phyloP scores from a whole-genome alignment of 2,329 filamentous ascomycete genomes.

The Parafenestella ontariensis region DNA sequence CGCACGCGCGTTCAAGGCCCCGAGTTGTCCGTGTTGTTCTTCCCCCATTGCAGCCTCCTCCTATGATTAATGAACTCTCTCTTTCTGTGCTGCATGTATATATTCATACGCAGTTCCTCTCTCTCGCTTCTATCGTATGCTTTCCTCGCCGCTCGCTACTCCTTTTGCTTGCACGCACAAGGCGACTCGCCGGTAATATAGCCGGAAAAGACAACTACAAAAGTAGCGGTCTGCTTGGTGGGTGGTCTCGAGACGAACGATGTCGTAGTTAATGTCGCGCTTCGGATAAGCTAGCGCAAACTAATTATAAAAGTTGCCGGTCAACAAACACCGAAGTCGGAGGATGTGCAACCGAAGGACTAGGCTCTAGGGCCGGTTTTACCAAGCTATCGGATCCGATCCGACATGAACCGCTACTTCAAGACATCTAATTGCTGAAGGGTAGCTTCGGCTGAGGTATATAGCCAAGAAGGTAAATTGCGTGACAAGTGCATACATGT shows the following conservation, averaged over 20 bases:
- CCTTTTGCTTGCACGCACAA: no score
- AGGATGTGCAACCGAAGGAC: conserved; percentile 19
- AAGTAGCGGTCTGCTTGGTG: conserved; percentile 5
- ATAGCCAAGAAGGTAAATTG: neutral
- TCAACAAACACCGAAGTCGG: conserved; percentile 25
- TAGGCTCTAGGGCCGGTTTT: no score
- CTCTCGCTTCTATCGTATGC: no score
- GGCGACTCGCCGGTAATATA: neutral
- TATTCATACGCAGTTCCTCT: no score
- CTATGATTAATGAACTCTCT: conserved; percentile 33
- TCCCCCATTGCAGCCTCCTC: conserved; percentile 44
- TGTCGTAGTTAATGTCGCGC: neutral
- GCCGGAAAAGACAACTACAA: neutral
- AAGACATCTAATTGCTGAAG: neutral
- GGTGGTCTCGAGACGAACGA: conserved; percentile 1
- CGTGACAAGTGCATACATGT: neutral
- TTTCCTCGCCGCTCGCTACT: neutral
- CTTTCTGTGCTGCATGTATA: conserved; percentile 41
- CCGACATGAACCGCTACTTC: neutral
- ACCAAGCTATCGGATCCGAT: neutral
- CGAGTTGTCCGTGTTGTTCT: conserved; percentile 14
- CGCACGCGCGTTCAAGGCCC: conserved; percentile 10
- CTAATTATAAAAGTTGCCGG: conserved; percentile 8
- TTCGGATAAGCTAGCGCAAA: conserved; percentile 10
- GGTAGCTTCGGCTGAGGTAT: conserved; percentile 7